Percentiles rank a stretch among this genome's conserved stretches.
Conservation (phyloP, 345 rosid species). For the Litchi chinensis region DNA sequence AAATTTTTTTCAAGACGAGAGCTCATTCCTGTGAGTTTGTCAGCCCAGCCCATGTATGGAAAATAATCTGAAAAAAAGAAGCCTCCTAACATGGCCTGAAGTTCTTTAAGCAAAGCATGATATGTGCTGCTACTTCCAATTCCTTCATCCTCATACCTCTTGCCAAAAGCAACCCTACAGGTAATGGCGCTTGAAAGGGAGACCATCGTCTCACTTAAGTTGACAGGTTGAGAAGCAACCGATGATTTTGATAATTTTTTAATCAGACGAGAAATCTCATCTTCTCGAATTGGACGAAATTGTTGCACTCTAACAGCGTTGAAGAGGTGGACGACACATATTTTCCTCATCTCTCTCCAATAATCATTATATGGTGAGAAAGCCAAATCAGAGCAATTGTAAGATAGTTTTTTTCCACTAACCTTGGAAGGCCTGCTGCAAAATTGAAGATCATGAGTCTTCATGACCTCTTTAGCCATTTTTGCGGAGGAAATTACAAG, state of each 20-base stretch:
- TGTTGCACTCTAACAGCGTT: conserved; percentile 31
- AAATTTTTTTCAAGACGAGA: conserved; percentile 24
- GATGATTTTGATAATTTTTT: conserved; percentile 23
- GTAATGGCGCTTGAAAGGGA: conserved; percentile 26
- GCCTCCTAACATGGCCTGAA: conserved; percentile 30
- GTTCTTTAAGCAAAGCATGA: conserved; percentile 31
- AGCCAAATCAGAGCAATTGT: conserved; percentile 42
- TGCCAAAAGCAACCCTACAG: conserved; percentile 46
- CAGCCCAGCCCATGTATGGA: conserved; percentile 45
- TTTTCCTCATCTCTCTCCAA: conserved; percentile 47
- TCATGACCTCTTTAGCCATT: conserved; percentile 42
- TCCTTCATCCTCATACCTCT: conserved; percentile 35
- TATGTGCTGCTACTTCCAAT: conserved; percentile 24
- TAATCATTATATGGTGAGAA: conserved; percentile 43
- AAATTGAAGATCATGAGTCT: conserved; percentile 40
- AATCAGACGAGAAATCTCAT: conserved; percentile 39
- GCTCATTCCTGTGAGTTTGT: conserved; percentile 15
- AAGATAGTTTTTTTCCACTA: conserved; percentile 39
- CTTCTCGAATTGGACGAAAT: conserved; percentile 38
- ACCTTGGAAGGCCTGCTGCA: conserved; percentile 43
- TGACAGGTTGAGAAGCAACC: conserved; percentile 14
- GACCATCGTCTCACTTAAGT: conserved; percentile 31
- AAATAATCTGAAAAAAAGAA: conserved; percentile 44
- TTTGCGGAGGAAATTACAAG: conserved; percentile 46
- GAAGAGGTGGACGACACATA: conserved; percentile 41